Evolutionary conservation across 2,329 filamentous ascomycete genomes (phyloP).

Genomic region (Didymella arachidicola): DNA sequence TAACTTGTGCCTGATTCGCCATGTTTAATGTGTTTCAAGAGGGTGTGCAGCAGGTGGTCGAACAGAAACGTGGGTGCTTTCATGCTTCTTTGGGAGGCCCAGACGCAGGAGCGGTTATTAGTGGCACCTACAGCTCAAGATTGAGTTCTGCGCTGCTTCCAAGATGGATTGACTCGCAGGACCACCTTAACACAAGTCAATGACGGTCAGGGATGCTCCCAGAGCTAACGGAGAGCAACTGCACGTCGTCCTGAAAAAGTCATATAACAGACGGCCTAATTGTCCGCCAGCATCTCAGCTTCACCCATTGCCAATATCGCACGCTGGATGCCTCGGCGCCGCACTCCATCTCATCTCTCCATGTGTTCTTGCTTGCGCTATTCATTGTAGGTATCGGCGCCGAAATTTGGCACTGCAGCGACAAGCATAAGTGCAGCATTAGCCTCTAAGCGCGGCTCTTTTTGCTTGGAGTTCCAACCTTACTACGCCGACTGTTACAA

Average conservation of each 20-base stretch:
- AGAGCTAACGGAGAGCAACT: constrained; percentile 9
- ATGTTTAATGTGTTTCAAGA: constrained; percentile 12
- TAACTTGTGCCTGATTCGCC: constrained; percentile 6
- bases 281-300: constrained; percentile 6
- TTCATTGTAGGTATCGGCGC: constrained; percentile 16
- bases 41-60: constrained; percentile 19
- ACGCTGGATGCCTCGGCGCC: neutral
- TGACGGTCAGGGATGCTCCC: constrained; percentile 4
- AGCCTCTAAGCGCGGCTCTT: constrained; percentile 28
- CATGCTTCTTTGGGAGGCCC: neutral
- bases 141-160: constrained; percentile 9
- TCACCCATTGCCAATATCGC: neutral
- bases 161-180: constrained; percentile 8
- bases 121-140: constrained; percentile 10
- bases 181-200: neutral
- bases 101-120: neutral
- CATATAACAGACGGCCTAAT: neutral
- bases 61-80: constrained; percentile 4
- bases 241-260: constrained; percentile 17
- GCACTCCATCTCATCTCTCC: neutral
- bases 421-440: constrained; percentile 11
- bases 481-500: constrained; percentile 29
- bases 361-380: neutral
- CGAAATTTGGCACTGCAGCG: constrained; percentile 17
- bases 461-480: constrained; percentile 16